Evolutionary conservation across 352 stramenopile species (phyloP), one percentile per base, ranked within the genome.

Genomic region (Phytophthora sp.): DNA sequence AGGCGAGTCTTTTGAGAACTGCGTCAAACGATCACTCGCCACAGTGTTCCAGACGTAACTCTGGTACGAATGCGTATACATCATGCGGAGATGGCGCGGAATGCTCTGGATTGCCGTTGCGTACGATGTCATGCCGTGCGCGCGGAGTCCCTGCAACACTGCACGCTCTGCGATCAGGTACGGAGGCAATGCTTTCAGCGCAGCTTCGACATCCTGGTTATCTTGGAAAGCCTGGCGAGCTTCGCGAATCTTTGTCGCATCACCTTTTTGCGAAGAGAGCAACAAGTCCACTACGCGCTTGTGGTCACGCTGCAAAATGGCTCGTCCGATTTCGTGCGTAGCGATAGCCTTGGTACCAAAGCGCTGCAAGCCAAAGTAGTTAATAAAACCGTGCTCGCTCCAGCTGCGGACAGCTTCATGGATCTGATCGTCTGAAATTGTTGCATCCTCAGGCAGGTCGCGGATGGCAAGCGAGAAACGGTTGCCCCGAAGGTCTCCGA

Each of bases 331-430:
- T 51, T 97, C 78, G 43, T 96, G 84, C 0, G 84, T 93, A 20
- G 77, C 89, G 80, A 92, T 96, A 56, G 80, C 88, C 34, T 86
- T 94, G 73, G 81, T 98, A 76, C 83, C 97, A 74, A 98, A 99
- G 66, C 95, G 84, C 79, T 99, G 97, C 45, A 99, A 84, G 3
- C 97, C 97, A 79, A 99, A 99, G 80, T 99, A 99, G 66, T 99
- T 99, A 63, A 99, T 96, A 72, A 99, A 99, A 6, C 97, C 97
- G 24, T 76, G 63, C 5, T 57, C n/a, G 5, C 72, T 64, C 87
- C 91, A 97, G 43, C 69, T 91, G 10, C 73, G 57, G 30, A 97
- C 81, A 0, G 84, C 85, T n/a, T 59, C 58, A 35, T 91, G 66
- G 44, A 96, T 71, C 13, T 87, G 63, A 0, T 79, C 67, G 35